Conservation (phyloP, 2,329 filamentous ascomycete genomes). For the Exserohilum turcica region DNA sequence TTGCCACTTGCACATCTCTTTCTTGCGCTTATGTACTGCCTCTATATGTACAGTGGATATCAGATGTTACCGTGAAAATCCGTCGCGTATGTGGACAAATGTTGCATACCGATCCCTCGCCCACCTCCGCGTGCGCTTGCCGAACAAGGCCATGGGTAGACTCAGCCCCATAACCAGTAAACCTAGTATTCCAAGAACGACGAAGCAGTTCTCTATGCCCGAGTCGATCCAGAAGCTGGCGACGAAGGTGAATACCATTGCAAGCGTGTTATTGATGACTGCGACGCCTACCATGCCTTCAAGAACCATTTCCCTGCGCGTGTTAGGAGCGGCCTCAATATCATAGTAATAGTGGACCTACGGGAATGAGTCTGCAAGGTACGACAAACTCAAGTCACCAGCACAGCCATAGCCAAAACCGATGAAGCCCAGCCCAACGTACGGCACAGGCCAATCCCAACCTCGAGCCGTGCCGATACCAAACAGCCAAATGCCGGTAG, state of each 20-base stretch:
- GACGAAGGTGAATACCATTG: neutral
- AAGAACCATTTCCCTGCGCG: neutral
- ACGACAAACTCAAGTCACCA: constrained; percentile 1
- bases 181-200: constrained; percentile 1
- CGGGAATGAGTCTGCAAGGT: neutral
- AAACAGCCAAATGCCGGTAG: constrained; percentile 1
- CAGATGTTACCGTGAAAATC: neutral
- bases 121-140: neutral
- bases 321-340: neutral
- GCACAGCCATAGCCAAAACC: neutral
- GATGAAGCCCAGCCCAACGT: constrained; percentile 1
- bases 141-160: neutral
- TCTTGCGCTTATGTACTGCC: too few species aligned
- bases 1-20: too few species aligned
- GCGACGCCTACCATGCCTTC: constrained; percentile 1
- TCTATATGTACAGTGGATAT: neutral
- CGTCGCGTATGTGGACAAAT: constrained; percentile 1
- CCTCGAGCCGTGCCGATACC: neutral
- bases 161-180: neutral
- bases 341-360: neutral
- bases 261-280: constrained; percentile 2
- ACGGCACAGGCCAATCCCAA: constrained; percentile 1
- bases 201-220: neutral
- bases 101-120: neutral
- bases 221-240: constrained; percentile 1